Evolutionary conservation across 345 rosid genomes (phyloP).

Genomic region (Lepidium aucheri): DNA sequence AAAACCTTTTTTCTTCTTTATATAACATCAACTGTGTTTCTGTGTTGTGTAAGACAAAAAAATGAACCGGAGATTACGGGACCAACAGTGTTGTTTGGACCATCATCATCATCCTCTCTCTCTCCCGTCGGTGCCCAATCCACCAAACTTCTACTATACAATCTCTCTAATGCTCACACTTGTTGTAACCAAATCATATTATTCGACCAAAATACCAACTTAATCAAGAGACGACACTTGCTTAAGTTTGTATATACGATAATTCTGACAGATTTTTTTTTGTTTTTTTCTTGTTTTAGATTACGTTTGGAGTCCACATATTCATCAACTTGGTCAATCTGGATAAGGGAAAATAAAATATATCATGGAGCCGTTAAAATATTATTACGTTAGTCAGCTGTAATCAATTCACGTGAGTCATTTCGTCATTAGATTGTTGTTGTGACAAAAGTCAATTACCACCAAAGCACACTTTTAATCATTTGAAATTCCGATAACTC

Average conservation of each 20-base stretch:
- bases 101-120: not conserved
- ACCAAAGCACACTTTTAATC: conserved; percentile 1
- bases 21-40: conserved; percentile 14
- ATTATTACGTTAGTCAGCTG: not conserved
- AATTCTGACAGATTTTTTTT: too few relatives aligned
- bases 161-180: not conserved
- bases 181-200: not conserved
- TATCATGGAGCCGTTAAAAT: not conserved
- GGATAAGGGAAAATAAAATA: not conserved
- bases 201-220: too few relatives aligned
- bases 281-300: too few relatives aligned
- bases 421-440: conserved; percentile 3
- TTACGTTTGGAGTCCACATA: not conserved
- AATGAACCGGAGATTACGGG: conserved; percentile 23
- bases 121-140: conserved; percentile 27
- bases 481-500: not conserved
- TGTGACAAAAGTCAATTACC: conserved; percentile 14
- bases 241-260: too few relatives aligned
- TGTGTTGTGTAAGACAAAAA: conserved; percentile 19
- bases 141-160: conserved; percentile 7
- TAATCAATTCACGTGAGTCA: conserved; percentile 11
- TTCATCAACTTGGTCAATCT: not conserved
- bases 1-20: conserved; percentile 5
- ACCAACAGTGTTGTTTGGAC: conserved; percentile 26
- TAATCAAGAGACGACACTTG: too few relatives aligned